Conservation (phyloP, 768 basidiomycete genomes). For the Tylopilus sp. region DNA sequence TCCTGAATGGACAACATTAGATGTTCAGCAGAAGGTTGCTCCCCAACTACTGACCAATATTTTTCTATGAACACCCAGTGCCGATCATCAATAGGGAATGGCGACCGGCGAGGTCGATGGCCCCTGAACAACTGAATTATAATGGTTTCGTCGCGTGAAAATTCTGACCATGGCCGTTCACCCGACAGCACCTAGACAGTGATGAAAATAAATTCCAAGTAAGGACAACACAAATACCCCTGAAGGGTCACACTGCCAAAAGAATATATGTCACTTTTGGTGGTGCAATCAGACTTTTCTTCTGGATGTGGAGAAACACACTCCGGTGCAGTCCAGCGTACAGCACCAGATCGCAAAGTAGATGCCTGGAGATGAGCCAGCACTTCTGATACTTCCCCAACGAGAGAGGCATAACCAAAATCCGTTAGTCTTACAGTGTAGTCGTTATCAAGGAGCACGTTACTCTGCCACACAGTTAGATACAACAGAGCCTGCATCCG, state of each 20-base stretch:
- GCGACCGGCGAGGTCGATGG: constrained; percentile 3
- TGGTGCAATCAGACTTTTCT: not conserved
- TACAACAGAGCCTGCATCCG: not conserved
- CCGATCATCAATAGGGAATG: constrained; percentile 1
- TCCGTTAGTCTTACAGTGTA: constrained; percentile 1
- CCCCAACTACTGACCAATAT: constrained; percentile 2
- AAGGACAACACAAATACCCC: not conserved
- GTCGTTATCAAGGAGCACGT: constrained; percentile 6
- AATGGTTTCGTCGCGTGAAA: not conserved
- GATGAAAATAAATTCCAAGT: not conserved
- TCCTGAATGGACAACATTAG: not conserved
- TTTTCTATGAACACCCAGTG: constrained; percentile 7
- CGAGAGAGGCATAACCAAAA: constrained; percentile 9
- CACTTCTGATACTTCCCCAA: constrained; percentile 4
- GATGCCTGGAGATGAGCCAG: constrained; percentile 5
- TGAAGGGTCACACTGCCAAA: constrained; percentile 3
- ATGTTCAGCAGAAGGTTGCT: constrained; percentile 2
- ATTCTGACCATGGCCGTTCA: constrained; percentile 10
- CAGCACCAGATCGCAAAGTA: constrained; percentile 3
- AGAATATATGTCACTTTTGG: too few relatives aligned
- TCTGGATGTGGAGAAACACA: not conserved
- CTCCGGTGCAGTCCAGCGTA: constrained; percentile 10
- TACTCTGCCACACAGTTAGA: constrained; percentile 2
- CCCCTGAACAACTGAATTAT: constrained; percentile 1
- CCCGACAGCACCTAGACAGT: not conserved